Base-by-base conservation (phyloP, 768 basidiomycete species). In the Favolaschia claudopus region DNA sequence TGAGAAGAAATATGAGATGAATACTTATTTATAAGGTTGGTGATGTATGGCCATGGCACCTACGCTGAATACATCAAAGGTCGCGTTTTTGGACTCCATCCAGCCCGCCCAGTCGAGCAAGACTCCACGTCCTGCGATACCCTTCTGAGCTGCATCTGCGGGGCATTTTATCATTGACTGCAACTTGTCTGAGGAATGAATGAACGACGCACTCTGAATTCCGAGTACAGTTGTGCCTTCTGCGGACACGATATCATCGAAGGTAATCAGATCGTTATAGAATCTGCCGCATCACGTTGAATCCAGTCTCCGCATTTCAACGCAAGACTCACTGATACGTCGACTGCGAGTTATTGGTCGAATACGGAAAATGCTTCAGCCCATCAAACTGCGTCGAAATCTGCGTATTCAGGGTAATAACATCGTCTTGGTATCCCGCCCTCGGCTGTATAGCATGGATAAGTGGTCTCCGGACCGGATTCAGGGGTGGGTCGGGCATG, bases 321-420 rank as follows among this genome's bases (percentile, higher is more conserved):
- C 12, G 8, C 10, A 10, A 8, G 8, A 45, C 44, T 44, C 15
- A 55, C 54, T 45, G 54, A 34, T 55, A 55, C 14, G 54, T 55
- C 10, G 14, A 12, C 19, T 34, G 48, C 29, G 17, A 12, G 22
- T 2, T 19, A 37, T 55, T 34, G 9, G 44, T 44, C 13, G 54
- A 55, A 29, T 55, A 55, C 39, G 25, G 54, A 32, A 55, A 55
- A 40, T 55, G 54, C 31, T 43, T 25, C 46, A 55, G 34, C 15
- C 54, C 54, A 55, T 55, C 54, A 28, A 17, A 46, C 28, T 55
- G 54, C 10, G 54, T 55, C 7, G 54, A 55, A 7, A 55, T 44
- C 44, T 55, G 54, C 7, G 54, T 55, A 25, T 55, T 55, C n/a
- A 54, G 20, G 15, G 43, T 46, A 20, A 55, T 24, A 25, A 55